Percentiles rank a stretch among this genome's conserved stretches.
Evolutionary conservation across 768 basidiomycete genomes (phyloP).

Genomic region (Tulasnella sp.): DNA sequence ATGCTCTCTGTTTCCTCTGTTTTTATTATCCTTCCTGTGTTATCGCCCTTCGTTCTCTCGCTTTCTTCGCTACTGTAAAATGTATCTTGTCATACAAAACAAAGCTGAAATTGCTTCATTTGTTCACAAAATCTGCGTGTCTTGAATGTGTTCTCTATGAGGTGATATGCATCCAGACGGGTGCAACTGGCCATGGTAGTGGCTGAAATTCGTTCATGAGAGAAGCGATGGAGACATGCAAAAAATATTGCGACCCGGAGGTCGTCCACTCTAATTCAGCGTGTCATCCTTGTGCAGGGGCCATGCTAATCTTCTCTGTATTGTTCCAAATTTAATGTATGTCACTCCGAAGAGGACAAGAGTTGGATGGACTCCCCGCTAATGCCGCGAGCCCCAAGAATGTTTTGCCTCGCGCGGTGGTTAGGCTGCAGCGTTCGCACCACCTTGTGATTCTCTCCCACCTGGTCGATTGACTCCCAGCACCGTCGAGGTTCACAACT

Average conservation of each 20-base stretch:
- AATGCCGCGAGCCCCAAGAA: not conserved
- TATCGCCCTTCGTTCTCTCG: not conserved
- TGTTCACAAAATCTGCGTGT: not conserved
- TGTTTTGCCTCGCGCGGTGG: not conserved
- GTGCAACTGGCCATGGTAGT: too few species aligned
- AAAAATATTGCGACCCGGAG: conserved; percentile 13
- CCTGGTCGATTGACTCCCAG: too few species aligned
- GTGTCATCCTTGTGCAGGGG: conserved; percentile 99
- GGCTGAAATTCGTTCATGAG: too few species aligned
- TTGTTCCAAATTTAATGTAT: conserved; percentile 99
- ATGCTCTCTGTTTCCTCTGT: not conserved
- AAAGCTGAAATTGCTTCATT: not conserved
- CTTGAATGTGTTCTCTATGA: too few species aligned
- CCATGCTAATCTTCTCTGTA: conserved; percentile 99
- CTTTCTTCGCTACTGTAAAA: not conserved
- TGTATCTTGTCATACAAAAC: not conserved
- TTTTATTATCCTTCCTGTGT: not conserved
- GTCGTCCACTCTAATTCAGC: conserved; percentile 34
- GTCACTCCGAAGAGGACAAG: conserved; percentile 72
- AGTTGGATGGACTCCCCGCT: not conserved
- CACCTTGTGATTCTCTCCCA: not conserved
- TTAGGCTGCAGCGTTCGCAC: not conserved
- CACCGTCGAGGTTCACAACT: too few species aligned
- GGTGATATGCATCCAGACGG: too few species aligned
- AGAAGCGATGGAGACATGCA: not conserved